Conservation (phyloP, 805 yeast species). For the Torulaspora microellipsoides region DNA sequence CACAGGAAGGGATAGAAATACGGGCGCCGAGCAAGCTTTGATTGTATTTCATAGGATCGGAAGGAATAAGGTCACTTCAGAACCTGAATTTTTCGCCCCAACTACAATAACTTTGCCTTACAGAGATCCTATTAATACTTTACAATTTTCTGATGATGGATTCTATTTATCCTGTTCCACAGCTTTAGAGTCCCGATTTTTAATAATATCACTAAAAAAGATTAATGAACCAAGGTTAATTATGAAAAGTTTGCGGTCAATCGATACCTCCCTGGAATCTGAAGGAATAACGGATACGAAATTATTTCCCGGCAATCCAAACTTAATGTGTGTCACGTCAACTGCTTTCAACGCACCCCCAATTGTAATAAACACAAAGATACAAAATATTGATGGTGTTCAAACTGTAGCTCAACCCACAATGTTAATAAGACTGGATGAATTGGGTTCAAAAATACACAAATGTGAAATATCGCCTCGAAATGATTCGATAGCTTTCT, state of each 20-base stretch:
- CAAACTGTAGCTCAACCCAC: slow-evolving; percentile 55
- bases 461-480: slow-evolving; percentile 72
- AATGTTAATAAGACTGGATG: slow-evolving; percentile 60
- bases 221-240: slow-evolving; percentile 60
- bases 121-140: slow-evolving; percentile 72
- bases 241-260: slow-evolving; percentile 60
- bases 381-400: slow-evolving; percentile 40
- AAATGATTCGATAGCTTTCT: slow-evolving; percentile 77
- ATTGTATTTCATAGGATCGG: slow-evolving; percentile 51
- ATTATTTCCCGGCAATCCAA: slow-evolving; percentile 62
- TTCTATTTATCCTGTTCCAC: slow-evolving; percentile 65
- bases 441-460: slow-evolving; percentile 78
- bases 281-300: slow-evolving; percentile 85
- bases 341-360: slow-evolving; percentile 64
- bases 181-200: slow-evolving; percentile 66
- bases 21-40: slow-evolving; percentile 71
- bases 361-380: slow-evolving; percentile 59
- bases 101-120: slow-evolving; percentile 78
- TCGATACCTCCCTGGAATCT: slow-evolving; percentile 65
- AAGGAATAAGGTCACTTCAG: slow-evolving; percentile 17
- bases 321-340: slow-evolving; percentile 51
- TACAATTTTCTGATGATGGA: slow-evolving; percentile 70
- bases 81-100: slow-evolving; percentile 43
- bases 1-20: slow-evolving; percentile 67
- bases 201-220: slow-evolving; percentile 64